A percentile compares a stretch with the other conserved stretches of the same genome.
These are phyloP conservation scores for Aureobasidium vineae DNA, from an alignment of 2,329 filamentous ascomycete species.

Conservation along the genomic window DNA sequence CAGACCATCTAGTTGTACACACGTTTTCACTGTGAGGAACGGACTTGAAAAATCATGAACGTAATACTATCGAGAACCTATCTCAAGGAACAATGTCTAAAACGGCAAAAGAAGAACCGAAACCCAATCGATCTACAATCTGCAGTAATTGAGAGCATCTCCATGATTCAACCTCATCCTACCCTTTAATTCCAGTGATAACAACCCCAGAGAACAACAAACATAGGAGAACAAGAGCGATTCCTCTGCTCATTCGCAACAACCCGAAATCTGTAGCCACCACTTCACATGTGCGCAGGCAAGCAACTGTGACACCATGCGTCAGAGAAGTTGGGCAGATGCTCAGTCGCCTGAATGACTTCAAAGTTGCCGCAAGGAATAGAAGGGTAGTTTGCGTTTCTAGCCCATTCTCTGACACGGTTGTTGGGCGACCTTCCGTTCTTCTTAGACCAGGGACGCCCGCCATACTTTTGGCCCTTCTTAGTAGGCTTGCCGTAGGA, in stretches of 20 bases:
- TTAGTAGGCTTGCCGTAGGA: neutral
- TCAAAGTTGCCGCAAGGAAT: conserved; percentile 28
- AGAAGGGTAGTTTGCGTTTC: conserved; percentile 15
- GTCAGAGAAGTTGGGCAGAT: conserved; percentile 6
- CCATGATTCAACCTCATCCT: neutral
- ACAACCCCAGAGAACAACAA: neutral
- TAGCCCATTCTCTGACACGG: conserved; percentile 23
- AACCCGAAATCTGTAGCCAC: neutral
- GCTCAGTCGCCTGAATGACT: conserved; percentile 26
- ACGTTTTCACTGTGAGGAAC: neutral
- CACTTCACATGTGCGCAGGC: neutral
- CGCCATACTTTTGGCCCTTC: neutral
- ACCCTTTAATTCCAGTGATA: neutral
- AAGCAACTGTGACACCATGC: conserved; percentile 28
- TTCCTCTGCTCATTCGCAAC: neutral
- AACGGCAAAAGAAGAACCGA: neutral
- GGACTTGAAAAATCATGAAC: neutral
- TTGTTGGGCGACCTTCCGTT: neutral
- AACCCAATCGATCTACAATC: neutral
- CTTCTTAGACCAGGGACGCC: neutral
- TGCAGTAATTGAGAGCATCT: neutral
- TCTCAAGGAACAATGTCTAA: conserved; percentile 3
- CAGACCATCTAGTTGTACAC: neutral
- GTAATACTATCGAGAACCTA: neutral
- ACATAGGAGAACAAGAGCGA: neutral